A percentile compares a stretch with the other conserved stretches of the same genome.
Evolutionary conservation across 2,329 filamentous ascomycete genomes (phyloP).

Genomic region (Coleophoma crateriformis): DNA sequence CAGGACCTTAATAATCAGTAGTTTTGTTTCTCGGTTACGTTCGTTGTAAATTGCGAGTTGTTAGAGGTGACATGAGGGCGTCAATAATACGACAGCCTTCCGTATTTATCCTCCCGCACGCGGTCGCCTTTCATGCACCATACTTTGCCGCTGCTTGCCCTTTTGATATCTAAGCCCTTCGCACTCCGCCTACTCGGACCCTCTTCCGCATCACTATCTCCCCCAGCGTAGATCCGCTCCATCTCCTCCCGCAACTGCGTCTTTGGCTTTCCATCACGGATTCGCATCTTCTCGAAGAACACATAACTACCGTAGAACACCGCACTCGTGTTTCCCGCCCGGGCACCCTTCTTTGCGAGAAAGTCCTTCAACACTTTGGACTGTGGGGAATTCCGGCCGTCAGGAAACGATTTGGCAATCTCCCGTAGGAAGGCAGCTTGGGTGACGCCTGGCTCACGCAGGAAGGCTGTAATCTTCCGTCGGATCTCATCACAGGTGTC

Average conservation of each 20-base stretch:
- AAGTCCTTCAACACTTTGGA: constrained; percentile 42
- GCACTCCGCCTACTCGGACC: background rate
- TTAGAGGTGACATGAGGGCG: too few relatives aligned
- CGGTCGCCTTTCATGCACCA: background rate
- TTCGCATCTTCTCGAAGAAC: constrained; percentile 54
- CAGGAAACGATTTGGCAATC: constrained; percentile 35
- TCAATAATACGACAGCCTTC: background rate
- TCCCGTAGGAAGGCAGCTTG: constrained; percentile 46
- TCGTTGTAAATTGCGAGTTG: too few relatives aligned
- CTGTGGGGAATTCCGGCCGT: constrained; percentile 31
- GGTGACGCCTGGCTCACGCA: constrained; percentile 41
- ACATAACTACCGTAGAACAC: constrained; percentile 51
- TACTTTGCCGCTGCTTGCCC: background rate
- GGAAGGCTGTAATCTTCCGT: constrained; percentile 46
- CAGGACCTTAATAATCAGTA: too few relatives aligned
- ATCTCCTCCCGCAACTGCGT: constrained; percentile 44
- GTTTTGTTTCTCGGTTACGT: too few relatives aligned
- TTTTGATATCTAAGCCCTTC: background rate
- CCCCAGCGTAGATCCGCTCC: background rate
- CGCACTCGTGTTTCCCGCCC: constrained; percentile 39
- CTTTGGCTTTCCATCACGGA: constrained; percentile 46
- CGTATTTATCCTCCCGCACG: background rate
- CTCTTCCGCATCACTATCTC: background rate
- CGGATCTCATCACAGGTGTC: constrained; percentile 54
- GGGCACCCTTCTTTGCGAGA: constrained; percentile 40